Evolutionary conservation across 2,329 filamentous ascomycete species (phyloP).

Genomic region (Monosporascus sp.): DNA sequence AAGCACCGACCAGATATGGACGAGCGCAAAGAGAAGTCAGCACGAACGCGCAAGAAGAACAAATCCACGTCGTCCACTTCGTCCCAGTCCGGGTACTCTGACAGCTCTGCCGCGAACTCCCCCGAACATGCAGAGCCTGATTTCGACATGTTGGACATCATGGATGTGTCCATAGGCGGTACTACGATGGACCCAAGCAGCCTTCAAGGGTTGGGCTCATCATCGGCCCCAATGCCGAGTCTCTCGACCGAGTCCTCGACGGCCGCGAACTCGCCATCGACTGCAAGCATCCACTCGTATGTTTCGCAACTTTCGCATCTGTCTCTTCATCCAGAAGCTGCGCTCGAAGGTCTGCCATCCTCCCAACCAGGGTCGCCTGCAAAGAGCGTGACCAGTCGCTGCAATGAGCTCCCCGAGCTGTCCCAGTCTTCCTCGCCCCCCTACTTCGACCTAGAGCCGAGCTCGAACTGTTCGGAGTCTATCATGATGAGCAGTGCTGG

Average conservation of each 20-base stretch:
- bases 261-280: neutral
- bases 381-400: conserved; percentile 46
- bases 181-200: conserved; percentile 32
- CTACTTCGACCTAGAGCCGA: conserved; percentile 43
- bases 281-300: conserved; percentile 33
- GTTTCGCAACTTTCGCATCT: conserved; percentile 36
- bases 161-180: conserved; percentile 38
- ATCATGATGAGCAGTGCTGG: conserved; percentile 27
- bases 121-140: conserved; percentile 33
- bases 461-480: conserved; percentile 13
- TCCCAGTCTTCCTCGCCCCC: conserved; percentile 57
- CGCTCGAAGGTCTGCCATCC: conserved; percentile 27
- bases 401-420: conserved; percentile 54
- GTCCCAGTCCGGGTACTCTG: conserved; percentile 52
- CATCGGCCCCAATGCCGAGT: conserved; percentile 35
- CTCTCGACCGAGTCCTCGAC: conserved; percentile 21
- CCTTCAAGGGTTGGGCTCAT: conserved; percentile 28
- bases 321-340: conserved; percentile 32
- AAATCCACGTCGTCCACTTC: conserved; percentile 43
- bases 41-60: conserved; percentile 51
- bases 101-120: conserved; percentile 50
- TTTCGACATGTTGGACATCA: conserved; percentile 42
- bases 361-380: conserved; percentile 17
- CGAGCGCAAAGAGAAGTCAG: conserved; percentile 52
- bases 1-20: conserved; percentile 57